These are phyloP conservation scores for Phaffia tasmanica DNA, from an alignment of 768 basidiomycete genomes.

Conservation along the genomic window DNA sequence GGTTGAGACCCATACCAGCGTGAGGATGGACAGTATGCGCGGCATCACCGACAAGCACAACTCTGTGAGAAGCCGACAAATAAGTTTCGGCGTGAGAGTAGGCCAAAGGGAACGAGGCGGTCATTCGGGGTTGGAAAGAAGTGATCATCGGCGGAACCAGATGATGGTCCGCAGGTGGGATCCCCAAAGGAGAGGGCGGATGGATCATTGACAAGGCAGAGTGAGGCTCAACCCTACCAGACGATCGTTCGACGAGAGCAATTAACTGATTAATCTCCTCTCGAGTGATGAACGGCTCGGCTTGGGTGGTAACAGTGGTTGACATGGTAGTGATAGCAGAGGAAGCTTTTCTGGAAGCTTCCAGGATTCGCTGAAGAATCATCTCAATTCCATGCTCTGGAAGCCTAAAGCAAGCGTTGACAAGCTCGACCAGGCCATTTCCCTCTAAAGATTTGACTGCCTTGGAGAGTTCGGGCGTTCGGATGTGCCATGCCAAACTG, in stretches of 20 bases:
- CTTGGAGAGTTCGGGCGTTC: slow-evolving; percentile 55
- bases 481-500: slow-evolving; percentile 91
- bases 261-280: slow-evolving; percentile 36
- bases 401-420: slow-evolving; percentile 77
- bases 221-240: slow-evolving; percentile 48
- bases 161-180: slow-evolving; percentile 44
- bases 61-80: slow-evolving; percentile 49
- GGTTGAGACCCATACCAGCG: slow-evolving; percentile 89
- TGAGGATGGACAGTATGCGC: slow-evolving; percentile 91
- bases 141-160: slow-evolving; percentile 63
- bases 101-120: slow-evolving; percentile 81
- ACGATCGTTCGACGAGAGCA: slow-evolving; percentile 47
- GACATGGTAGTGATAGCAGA: slow-evolving; percentile 4
- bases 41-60: slow-evolving; percentile 86
- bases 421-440: slow-evolving; percentile 55
- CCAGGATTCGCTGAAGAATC: slow-evolving; percentile 30
- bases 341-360: slow-evolving; percentile 1
- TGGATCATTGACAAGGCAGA: slow-evolving; percentile 53
- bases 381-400: slow-evolving; percentile 31
- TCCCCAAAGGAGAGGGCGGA: slow-evolving; percentile 41
- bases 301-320: slow-evolving; percentile 4
- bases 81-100: slow-evolving; percentile 80
- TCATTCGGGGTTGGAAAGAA: slow-evolving; percentile 56
- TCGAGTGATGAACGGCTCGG: slow-evolving; percentile 3
- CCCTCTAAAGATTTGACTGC: slow-evolving; percentile 58